phyloP scores from a whole-genome alignment of 257 asterid genomes.

The Fraxinus cuspidata region DNA sequence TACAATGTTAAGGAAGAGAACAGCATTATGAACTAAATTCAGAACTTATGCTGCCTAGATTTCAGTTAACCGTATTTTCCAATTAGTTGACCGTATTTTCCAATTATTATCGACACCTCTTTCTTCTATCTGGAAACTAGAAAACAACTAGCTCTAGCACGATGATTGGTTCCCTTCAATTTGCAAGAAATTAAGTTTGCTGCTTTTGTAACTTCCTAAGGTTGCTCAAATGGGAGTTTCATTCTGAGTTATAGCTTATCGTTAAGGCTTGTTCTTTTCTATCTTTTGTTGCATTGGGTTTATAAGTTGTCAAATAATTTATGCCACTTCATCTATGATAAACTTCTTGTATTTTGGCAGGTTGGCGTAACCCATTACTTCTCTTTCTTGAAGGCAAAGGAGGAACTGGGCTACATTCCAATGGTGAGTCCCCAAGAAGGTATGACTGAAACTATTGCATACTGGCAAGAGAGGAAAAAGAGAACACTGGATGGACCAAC shows the following conservation, averaged over 20 bases:
- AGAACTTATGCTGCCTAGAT: neutral
- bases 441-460: slow-evolving; percentile 71
- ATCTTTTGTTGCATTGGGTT: neutral
- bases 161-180: neutral
- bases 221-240: neutral
- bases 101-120: neutral
- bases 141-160: neutral
- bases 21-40: too few species aligned
- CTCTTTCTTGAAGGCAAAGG: slow-evolving; percentile 82
- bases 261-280: neutral
- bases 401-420: slow-evolving; percentile 85
- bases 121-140: neutral
- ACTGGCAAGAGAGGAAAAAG: slow-evolving; percentile 78
- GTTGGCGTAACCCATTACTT: slow-evolving; percentile 95
- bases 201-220: neutral
- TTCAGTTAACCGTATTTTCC: neutral
- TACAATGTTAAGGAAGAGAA: too few species aligned
- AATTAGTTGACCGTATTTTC: neutral
- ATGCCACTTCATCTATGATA: neutral
- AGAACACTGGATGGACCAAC: slow-evolving; percentile 75
- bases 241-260: neutral
- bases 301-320: neutral
- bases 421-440: slow-evolving; percentile 74
- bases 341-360: slow-evolving; percentile 36
- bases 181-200: neutral